Evolutionary conservation across 2,329 filamentous ascomycete genomes (phyloP), one percentile per base, ranked within the genome.

Genomic region (Phaeoacremonium minimum): DNA sequence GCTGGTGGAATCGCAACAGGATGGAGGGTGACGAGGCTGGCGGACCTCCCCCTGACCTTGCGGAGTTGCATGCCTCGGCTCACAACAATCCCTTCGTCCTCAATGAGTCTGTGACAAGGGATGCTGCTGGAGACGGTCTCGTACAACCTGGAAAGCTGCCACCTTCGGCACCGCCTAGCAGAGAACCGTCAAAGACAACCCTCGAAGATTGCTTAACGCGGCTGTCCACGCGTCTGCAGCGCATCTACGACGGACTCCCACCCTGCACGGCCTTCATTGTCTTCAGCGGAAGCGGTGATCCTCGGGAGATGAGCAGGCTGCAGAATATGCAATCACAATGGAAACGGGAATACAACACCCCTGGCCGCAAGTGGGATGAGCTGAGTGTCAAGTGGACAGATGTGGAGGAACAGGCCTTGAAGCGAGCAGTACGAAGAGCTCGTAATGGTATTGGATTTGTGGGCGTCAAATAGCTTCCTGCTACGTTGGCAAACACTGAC

Each of bases 351-450:
- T 84, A 80, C 55, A 78, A 80, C 55, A 73, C 71, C 7, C 73
- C 73, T 0, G 74, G 76, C 11, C 74, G 66, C 44, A 81, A 81
- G 47, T 85, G 80, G 80, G 78, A 85, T 54, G 60, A 82, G 44
- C 61, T 85, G 22, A 77, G 69, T 47, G 77, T 85, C 39, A 71
- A 77, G 56, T 85, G 81, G 81, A 84, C 80, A 8, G 80, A 84
- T 49, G 63, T 57, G 0, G 81, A 85, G 57, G 76, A 82, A 31
- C 77, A 84, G 61, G 74, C 70, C 26, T 61, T 85, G 46, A 73
- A 67, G 50, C 67, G 61, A 50, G 80, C 80, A 0, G 73, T 74
- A 14, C 64, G 63, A 35, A 63, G 63, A 32, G 80, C 81, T 7
- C 68, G 80, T 32, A 69, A 76, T 22, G 81, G 81, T 3, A 67